Base-by-base conservation (phyloP, 805 yeast genomes). In the Ogataea philodendri region DNA sequence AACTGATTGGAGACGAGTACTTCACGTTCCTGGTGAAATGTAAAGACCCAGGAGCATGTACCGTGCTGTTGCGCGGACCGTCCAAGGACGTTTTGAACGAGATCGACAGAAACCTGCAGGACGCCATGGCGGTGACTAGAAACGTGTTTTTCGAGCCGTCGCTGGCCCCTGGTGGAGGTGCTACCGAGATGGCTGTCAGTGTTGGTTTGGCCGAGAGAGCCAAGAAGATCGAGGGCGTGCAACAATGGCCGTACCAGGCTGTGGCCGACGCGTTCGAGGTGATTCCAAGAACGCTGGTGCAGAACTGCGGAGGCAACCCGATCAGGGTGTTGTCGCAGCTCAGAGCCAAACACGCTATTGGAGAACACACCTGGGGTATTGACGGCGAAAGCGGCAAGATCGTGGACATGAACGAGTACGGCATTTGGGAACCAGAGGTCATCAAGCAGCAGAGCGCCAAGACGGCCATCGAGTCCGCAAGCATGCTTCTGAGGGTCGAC, bases 361-460 rank as follows among this genome's bases (percentile, higher is more conserved):
- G 97, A 32, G 72, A 74, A 26, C 70, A 70, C 57, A 84, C 96
- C 1, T 84, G 70, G 63, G 99, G 99, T 57, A 78, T 93, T 41
- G 95, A 93, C 60, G 99, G 99, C 48, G 96, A 90, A 49, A 69
- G 72, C 41, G 98, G 98, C 48, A 87, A 84, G 65, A 75, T 93
- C 40, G 97, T 85, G 17, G 97, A 93, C 59, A 93, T 93, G 99
- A 77, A 83, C 47, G 82, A 78, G 18, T 90, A 88, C 62, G 98
- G 99, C 18, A 83, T 93, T 47, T 93, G 98, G 98, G 99, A 93
- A 68, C 99, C 99, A 13, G 97, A 90, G 67, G 97, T 86, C 32
- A 86, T 93, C 64, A 93, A 93, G 67, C 94, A 85, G 60, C 99
- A 93, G 69, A 82, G 94, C 47, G 82, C 90, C 49, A 93, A 93